Evolutionary conservation across 2,329 filamentous ascomycete genomes (phyloP), one percentile per base, ranked within the genome.

Genomic region (Ophiosphaerella narmari): DNA sequence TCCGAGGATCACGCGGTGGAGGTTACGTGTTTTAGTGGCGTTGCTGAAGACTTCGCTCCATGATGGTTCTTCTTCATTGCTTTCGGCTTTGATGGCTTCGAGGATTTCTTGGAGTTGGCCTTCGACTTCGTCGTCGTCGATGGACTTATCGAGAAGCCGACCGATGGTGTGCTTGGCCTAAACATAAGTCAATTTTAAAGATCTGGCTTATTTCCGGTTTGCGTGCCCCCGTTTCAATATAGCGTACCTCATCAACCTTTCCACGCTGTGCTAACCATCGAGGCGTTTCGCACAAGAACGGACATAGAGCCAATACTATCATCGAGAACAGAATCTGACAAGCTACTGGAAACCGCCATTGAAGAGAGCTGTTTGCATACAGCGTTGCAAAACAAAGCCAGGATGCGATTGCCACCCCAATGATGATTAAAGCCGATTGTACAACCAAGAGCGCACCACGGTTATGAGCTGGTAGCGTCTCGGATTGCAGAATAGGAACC

Each of bases 251-350:
- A 0, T 65, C 59, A 16, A 50, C 55, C 11, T 52, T 49, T 13
- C 64, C 64, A 24, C 57, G 62, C 16, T 63, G 63, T 21, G 65
- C 66, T 7, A 71, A 52, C 67, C 68, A 76, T 24, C 82, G 60
- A 5, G 79, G 45, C 66, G 68, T 60, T 72, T 75, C 53, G 50
- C 71, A 68, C 60, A 44, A 66, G 65, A 60, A 68, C 45, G 78
- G 78, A 31, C 71, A 43, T 64, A 74, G 58, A 81, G 81, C 12
- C 80, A 64, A 79, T 2, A 85, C 69, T 48, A 78, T 74, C 0
- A 83, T 80, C 0, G 80, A 81, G 53, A 85, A 82, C 31, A 86
- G 71, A 0, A 82, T 81, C 0, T 82, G 79, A 2, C 83, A 55
- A 0, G 81, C 78, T 2, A 80, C 81, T 0, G 82, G 79, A n/a